A percentile compares a stretch with the other conserved stretches of the same genome.
phyloP scores from a whole-genome alignment of 805 yeast genomes.

The Maudiozyma bulderi region DNA sequence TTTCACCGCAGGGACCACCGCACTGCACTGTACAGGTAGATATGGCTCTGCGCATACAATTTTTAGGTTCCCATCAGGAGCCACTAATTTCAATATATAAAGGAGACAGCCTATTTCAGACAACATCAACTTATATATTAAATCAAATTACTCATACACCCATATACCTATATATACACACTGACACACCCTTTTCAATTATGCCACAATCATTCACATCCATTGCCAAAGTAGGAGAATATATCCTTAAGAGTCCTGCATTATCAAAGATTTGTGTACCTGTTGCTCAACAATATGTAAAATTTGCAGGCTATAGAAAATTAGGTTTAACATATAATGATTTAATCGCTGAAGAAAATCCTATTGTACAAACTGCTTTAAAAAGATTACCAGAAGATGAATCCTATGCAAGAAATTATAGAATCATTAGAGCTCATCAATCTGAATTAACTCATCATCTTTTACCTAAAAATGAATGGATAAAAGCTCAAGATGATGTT shows the following conservation, averaged over 20 bases:
- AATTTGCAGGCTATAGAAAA: constrained; percentile 86
- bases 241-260: constrained; percentile 69
- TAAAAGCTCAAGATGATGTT: constrained; percentile 69
- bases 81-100: too few species aligned
- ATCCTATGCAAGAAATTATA: constrained; percentile 82
- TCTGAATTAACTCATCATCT: constrained; percentile 72
- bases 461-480: constrained; percentile 70
- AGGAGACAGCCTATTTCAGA: neutral
- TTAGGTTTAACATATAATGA: constrained; percentile 90
- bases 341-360: constrained; percentile 77
- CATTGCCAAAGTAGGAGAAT: constrained; percentile 66
- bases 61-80: too few species aligned
- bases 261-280: constrained; percentile 73
- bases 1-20: too few species aligned
- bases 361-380: constrained; percentile 77
- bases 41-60: too few species aligned
- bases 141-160: neutral
- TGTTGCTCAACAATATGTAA: constrained; percentile 61
- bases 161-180: neutral
- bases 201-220: constrained; percentile 48
- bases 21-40: too few species aligned
- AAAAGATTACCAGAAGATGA: constrained; percentile 78
- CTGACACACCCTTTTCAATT: neutral
- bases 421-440: constrained; percentile 90
- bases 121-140: neutral